Conservation (phyloP, 2,329 filamentous ascomycete species). For the Exophiala dermatitidis region DNA sequence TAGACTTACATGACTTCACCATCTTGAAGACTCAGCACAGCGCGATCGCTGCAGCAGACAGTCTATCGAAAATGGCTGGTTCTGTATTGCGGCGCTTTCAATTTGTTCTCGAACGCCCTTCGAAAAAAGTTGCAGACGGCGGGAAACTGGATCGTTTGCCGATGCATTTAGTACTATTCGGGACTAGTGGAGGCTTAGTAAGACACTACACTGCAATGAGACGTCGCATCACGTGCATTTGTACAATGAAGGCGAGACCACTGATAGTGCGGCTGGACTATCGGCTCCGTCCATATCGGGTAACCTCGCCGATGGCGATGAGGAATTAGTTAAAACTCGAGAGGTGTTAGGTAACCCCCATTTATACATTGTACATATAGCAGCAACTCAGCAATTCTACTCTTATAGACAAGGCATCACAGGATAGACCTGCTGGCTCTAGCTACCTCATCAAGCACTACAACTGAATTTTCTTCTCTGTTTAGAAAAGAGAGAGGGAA, state of each 20-base stretch:
- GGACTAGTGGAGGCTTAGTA: too few relatives aligned
- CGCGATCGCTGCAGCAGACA: too few relatives aligned
- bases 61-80: too few relatives aligned
- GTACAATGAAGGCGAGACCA: not conserved
- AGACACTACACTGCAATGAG: too few relatives aligned
- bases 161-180: too few relatives aligned
- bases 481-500: too few relatives aligned
- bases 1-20: conserved; percentile 28
- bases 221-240: not conserved
- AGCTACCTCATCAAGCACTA: too few relatives aligned
- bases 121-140: not conserved
- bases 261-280: not conserved
- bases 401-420: not conserved
- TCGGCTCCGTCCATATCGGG: not conserved
- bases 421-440: not conserved
- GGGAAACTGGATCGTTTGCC: not conserved
- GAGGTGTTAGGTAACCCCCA: too few relatives aligned
- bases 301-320: not conserved
- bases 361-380: too few relatives aligned
- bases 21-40: conserved; percentile 17
- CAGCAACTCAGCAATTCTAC: not conserved
- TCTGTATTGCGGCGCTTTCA: not conserved
- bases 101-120: not conserved
- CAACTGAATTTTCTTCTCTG: too few relatives aligned
- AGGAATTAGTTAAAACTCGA: not conserved